A percentile compares a stretch with the other conserved stretches of the same genome.
These are phyloP conservation scores for Citrus unshiu DNA, from an alignment of 345 rosid species.

Conservation along the genomic window DNA sequence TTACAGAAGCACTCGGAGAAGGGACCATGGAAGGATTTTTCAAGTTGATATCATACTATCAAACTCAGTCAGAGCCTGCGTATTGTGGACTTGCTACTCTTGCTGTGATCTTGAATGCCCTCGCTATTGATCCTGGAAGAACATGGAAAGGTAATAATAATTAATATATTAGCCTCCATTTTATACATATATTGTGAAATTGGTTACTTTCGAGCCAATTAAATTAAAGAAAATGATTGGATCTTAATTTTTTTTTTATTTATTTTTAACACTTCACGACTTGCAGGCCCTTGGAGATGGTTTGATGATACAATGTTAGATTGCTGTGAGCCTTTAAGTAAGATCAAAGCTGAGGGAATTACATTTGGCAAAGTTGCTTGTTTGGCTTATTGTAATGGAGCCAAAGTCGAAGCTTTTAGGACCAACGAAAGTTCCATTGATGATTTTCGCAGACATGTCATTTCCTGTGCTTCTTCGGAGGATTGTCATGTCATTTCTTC, in stretches of 20 bases:
- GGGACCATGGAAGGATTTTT: conserved; percentile 37
- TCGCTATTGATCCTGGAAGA: conserved; percentile 37
- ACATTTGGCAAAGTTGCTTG: conserved; percentile 34
- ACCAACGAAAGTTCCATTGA: conserved; percentile 13
- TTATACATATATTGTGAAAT: neutral
- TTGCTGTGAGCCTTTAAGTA: conserved; percentile 32
- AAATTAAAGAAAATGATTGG: too few relatives aligned
- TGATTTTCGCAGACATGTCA: conserved; percentile 23
- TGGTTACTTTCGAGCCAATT: neutral
- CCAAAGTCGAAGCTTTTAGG: conserved; percentile 29
- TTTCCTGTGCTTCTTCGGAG: conserved; percentile 22
- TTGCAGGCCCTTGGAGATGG: conserved; percentile 41
- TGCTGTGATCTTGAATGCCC: conserved; percentile 40
- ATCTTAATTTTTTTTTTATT: too few relatives aligned
- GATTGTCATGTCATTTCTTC: conserved; percentile 28
- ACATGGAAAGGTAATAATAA: conserved; percentile 34
- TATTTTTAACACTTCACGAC: too few relatives aligned
- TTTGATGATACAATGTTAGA: conserved; percentile 39
- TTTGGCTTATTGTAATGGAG: conserved; percentile 35
- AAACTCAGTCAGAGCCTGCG: conserved; percentile 48
- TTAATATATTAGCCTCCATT: too few relatives aligned
- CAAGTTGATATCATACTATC: conserved; percentile 33
- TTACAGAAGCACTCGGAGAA: conserved; percentile 28
- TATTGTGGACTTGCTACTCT: conserved; percentile 42
- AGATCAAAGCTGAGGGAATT: conserved; percentile 28